These are phyloP conservation scores for Ilex aquifolium DNA, from an alignment of 257 asterid species.

Conservation along the genomic window DNA sequence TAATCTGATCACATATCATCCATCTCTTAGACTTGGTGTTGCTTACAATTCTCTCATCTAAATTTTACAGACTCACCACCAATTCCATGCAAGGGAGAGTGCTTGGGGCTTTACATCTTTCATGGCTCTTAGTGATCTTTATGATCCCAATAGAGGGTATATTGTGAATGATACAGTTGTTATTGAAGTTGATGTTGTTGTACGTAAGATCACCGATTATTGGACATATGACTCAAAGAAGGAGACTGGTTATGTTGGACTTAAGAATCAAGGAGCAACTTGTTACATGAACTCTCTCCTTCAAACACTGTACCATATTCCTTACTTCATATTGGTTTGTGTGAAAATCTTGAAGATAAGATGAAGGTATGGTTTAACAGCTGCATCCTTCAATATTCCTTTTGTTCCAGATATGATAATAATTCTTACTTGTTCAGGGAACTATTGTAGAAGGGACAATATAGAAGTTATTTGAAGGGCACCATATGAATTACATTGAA, in stretches of 20 bases:
- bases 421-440: constrained; percentile 56
- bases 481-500: constrained; percentile 90
- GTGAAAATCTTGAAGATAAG: constrained; percentile 96
- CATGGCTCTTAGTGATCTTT: constrained; percentile 91
- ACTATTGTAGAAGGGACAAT: constrained; percentile 99
- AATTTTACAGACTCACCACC: constrained; percentile 84
- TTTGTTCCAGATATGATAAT: constrained; percentile 17
- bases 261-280: constrained; percentile 98
- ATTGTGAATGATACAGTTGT: constrained; percentile 73
- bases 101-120: constrained; percentile 99
- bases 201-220: constrained; percentile 85
- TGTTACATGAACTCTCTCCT: constrained; percentile 98
- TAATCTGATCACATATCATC: no score
- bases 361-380: constrained; percentile 66
- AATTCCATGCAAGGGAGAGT: constrained; percentile 91
- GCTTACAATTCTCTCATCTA: constrained; percentile 9
- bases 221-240: constrained; percentile 97
- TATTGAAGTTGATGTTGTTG: constrained; percentile 95
- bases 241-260: constrained; percentile 96
- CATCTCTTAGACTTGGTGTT: no score
- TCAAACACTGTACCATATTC: constrained; percentile 91
- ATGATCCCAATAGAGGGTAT: constrained; percentile 88
- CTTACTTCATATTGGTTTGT: constrained; percentile 89
- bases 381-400: constrained; percentile 3
- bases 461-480: constrained; percentile 96